These are phyloP conservation scores for Solioccasus polychromus DNA, from an alignment of 768 basidiomycete genomes.

Conservation along the genomic window DNA sequence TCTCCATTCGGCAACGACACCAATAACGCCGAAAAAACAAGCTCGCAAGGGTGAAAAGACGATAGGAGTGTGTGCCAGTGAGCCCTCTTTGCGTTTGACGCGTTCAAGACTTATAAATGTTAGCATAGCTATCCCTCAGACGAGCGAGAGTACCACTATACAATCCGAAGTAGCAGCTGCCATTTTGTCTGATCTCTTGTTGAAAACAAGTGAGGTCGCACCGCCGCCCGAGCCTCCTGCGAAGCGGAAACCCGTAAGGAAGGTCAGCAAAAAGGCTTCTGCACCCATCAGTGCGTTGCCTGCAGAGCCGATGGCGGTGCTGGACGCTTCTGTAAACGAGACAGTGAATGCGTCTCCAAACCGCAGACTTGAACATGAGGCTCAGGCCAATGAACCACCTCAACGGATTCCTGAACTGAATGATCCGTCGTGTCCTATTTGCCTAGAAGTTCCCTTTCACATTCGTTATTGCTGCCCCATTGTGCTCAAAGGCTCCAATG, in stretches of 20 bases:
- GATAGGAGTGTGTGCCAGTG: slow-evolving; percentile 12
- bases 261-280: slow-evolving; percentile 2
- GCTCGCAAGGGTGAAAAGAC: neutral
- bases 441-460: slow-evolving; percentile 44
- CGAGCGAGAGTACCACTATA: slow-evolving; percentile 16
- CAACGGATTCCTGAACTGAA: slow-evolving; percentile 1
- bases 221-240: slow-evolving; percentile 7
- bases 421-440: slow-evolving; percentile 41
- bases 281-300: neutral
- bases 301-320: neutral
- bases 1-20: neutral
- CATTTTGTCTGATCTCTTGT: slow-evolving; percentile 11
- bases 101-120: slow-evolving; percentile 17
- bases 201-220: slow-evolving; percentile 1
- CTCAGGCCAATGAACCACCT: neutral
- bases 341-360: neutral
- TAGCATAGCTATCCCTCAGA: slow-evolving; percentile 21
- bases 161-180: slow-evolving; percentile 18
- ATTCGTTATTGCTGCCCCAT: slow-evolving; percentile 48
- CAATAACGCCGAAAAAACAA: slow-evolving; percentile 13
- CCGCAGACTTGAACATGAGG: neutral
- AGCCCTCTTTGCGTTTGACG: slow-evolving; percentile 6
- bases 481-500: slow-evolving; percentile 40
- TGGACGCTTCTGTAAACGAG: neutral
- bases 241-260: slow-evolving; percentile 11